Base-by-base conservation (phyloP, 257 asterid genomes). In the Solanum sitiens region DNA sequence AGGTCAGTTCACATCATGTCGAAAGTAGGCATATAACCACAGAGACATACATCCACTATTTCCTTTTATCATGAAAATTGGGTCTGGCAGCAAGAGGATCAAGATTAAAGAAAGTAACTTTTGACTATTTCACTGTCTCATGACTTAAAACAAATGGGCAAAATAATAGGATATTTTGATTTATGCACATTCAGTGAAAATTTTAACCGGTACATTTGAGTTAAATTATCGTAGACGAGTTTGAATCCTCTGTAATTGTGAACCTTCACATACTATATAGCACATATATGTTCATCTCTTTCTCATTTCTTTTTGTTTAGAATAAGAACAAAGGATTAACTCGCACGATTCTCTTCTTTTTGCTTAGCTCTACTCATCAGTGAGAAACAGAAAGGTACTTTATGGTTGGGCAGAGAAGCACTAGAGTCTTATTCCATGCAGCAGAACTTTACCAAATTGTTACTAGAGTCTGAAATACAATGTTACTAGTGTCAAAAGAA, bases 371-470 rank as follows among this genome's bases (percentile, higher is more conserved):
- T 25, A 77, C 15, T 14, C 27, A 42, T n/a, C 37, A 77, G 83
- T 44, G 47, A 74, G 65, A 44, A 77, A 44, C 14, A 42, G 2
- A 40, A 77, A 76, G 68, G n/a, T 42, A 77, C 8, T 2, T 45
- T 79, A 79, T 45, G 30, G 27, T 15, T 45, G 67, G 33, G 37
- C n/a, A 25, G 25, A n/a, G 16, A 79, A 79, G 67, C 25, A 79
- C 6, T 15, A 79, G 42, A 79, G 42, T 45, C 67, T 79, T 53
- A 25, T 4, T 37, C 70, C 87, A 42, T 85, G 76, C 25, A 15
- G 87, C 50, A 30, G 44, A 87, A 86, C 37, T 84, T 84, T 94
- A 97, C 96, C 98, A 95, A 90, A 90, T 95, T 87, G 83, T 27
- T 27, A 27, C 30, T 27, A 27, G 30, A 27, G 30, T 27, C 30